Conservation (phyloP, 345 rosid genomes). For the Microcos paniculata region DNA sequence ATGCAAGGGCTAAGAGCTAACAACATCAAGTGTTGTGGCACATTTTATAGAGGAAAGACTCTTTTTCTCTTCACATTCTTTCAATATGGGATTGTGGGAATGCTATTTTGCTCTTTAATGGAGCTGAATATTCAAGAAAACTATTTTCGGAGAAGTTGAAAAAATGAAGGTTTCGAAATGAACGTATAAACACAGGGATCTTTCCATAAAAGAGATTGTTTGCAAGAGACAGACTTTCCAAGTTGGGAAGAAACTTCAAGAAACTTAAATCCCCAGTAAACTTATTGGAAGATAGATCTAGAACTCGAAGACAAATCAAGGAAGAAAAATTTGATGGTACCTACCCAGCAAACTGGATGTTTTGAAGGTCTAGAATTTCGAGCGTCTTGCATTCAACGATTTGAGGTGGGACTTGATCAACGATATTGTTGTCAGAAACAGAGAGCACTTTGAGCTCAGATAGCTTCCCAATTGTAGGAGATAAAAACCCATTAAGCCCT, state of each 20-base stretch:
- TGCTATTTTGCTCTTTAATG: conserved; percentile 44
- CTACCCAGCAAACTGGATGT: conserved; percentile 64
- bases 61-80: no score
- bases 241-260: conserved; percentile 66
- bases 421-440: conserved; percentile 58
- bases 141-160: conserved; percentile 70
- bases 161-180: conserved; percentile 76
- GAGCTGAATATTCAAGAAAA: conserved; percentile 60
- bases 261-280: conserved; percentile 72
- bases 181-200: conserved; percentile 55
- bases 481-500: conserved; percentile 52
- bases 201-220: conserved; percentile 79
- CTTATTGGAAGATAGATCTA: conserved; percentile 63
- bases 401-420: conserved; percentile 53
- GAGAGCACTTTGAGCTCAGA: conserved; percentile 77
- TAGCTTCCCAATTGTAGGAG: conserved; percentile 67
- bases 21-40: no score
- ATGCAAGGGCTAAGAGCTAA: no score
- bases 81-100: no score
- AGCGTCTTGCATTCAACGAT: conserved; percentile 68
- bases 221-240: conserved; percentile 72
- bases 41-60: no score
- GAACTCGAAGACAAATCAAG: conserved; percentile 58
- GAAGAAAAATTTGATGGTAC: conserved; percentile 59
- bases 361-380: conserved; percentile 65